Base-by-base conservation (phyloP, 768 basidiomycete genomes). In the Coprinopsis sp. region DNA sequence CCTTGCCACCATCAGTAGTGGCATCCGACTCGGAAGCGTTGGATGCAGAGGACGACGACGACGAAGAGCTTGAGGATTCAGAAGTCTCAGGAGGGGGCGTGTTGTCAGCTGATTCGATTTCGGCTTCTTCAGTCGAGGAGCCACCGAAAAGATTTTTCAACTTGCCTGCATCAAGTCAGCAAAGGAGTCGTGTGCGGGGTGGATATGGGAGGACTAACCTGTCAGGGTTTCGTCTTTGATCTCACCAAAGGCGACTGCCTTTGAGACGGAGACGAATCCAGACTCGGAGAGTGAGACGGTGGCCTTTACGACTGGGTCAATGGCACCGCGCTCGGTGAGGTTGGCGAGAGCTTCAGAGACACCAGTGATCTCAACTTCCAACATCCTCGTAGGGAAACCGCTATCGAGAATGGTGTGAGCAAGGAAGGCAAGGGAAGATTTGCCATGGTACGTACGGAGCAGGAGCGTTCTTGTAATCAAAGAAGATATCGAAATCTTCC, bases 61-160 rank as follows among this genome's bases (percentile, higher is more conserved):
- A 54, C 1, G 67, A 54, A 16, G 70, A 58, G 8, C 65, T 56
- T 3, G 72, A 61, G 3, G 67, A 54, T 2, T 63, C 71, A 31
- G 46, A 21, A 21, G 64, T 60, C 28, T 67, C 65, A 19, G 74
- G 70, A 49, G 76, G 74, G 23, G 74, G 73, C 2, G 63, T 54
- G 46, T 74, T 71, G 37, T 73, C 71, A 22, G 67, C 63, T 4
- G 73, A 57, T 33, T 71, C 65, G 3, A 69, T n/a, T n/a, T n/a
- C 67, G 11, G 66, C 63, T 25, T 72, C 72, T 3, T 68, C 61
- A 34, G 61, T 50, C 5, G 74, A 70, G 41, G 74, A 62, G 42
- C 78, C 74, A 24, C 87, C 87, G 58, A 97, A 95, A 50, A 99
- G 66, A 33, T 82, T 84, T 69, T 94, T 96, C 49, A 99, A 67